Evolutionary conservation across 176 grass and related monocot species (phyloP).

Genomic region (Aegilops speltoides): DNA sequence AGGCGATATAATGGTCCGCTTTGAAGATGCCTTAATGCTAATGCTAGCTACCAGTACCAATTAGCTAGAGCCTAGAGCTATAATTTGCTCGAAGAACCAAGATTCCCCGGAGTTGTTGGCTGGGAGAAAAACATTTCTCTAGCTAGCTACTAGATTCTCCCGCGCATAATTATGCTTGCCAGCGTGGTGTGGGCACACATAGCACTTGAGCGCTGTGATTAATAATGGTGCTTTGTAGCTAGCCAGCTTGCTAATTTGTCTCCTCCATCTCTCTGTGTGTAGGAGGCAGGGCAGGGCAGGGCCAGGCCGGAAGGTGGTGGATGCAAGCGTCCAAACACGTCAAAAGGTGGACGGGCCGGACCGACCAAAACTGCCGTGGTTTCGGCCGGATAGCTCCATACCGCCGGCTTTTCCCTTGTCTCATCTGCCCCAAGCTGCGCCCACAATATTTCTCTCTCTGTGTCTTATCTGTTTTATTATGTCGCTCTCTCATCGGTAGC

Average conservation of each 20-base stretch:
- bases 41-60: too few relatives aligned
- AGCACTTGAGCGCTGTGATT: neutral
- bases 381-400: neutral
- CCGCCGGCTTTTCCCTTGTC: conserved; percentile 28
- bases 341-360: neutral
- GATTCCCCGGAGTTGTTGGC: neutral
- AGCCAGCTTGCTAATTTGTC: neutral
- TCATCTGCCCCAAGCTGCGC: neutral
- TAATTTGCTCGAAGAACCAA: neutral
- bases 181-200: neutral
- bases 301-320: too few relatives aligned
- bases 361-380: neutral
- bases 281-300: too few relatives aligned
- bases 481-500: too few relatives aligned
- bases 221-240: neutral
- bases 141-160: neutral
- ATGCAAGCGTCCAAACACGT: conserved; percentile 26
- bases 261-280: neutral
- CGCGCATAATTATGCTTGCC: too few relatives aligned
- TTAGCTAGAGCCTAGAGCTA: too few relatives aligned
- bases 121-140: neutral
- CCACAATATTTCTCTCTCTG: too few relatives aligned
- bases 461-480: too few relatives aligned
- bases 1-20: too few relatives aligned
- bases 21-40: too few relatives aligned